Evolutionary conservation across 2,329 filamentous ascomycete species (phyloP), one percentile per base, ranked within the genome.

Genomic region (Colletotrichum acutatum): DNA sequence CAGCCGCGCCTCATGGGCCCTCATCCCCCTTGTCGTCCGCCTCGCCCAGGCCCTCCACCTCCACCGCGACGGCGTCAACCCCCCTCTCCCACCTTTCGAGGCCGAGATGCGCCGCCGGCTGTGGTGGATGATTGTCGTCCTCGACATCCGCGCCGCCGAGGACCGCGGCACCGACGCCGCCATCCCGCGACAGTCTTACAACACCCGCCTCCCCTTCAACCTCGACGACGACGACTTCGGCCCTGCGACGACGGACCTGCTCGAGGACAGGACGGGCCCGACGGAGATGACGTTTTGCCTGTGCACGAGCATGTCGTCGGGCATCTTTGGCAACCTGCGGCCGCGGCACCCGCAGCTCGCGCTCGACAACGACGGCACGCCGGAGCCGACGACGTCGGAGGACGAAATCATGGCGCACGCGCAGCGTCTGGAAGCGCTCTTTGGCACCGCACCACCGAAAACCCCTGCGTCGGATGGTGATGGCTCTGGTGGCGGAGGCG

Each of bases 61-160:
- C 5, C 84, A 87, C 66, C 82, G 82, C 5, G 86, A 88, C 74
- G 82, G 83, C 4, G 78, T 80, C 49, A 80, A 80, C 5, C 77
- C 78, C 6, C 76, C 78, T 1, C 80, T 83, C 57, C 76, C 81
- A 0, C 85, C 87, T 0, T 92, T 89, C 74, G 86, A 91, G 69
- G 85, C 85, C 3, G 88, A 92, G 79, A 86, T 91, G 81, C 86
- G 90, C 24, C 86, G 90, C 9, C 85, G 91, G 3, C 78, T 92
- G 0, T 92, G 90, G 87, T 89, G 89, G 82, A 89, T 91, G 75
- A 85, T 92, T n/a, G 79, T 90, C 34, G 84, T 90, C n/a, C 83
- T 92, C 2, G 91, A 93, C 74, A 82, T 86, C 32, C 86, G 87
- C 8, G 85, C 85, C 1, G 85, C 88, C 7, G 88, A 90, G 76